phyloP scores from a whole-genome alignment of 306 rosid genomes.

The Cucumis sativus region DNA sequence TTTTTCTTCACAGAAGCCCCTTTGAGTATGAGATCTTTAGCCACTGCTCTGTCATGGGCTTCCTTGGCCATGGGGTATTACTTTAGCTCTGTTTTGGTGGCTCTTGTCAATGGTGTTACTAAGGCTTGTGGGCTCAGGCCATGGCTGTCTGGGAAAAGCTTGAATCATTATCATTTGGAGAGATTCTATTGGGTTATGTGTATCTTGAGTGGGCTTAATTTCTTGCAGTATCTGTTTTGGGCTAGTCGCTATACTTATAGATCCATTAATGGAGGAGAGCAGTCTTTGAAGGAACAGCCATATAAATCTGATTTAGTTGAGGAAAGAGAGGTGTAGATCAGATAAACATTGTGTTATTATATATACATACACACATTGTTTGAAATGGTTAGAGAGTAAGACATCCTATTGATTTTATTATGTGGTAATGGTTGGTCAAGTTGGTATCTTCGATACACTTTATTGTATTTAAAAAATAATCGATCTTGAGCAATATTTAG shows the following conservation, averaged over 20 bases:
- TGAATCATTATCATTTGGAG: constrained; percentile 58
- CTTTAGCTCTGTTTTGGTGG: constrained; percentile 56
- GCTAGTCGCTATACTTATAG: constrained; percentile 56
- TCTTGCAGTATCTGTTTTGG: constrained; percentile 71
- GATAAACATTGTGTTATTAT: too few species aligned
- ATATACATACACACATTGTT: too few species aligned
- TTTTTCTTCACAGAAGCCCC: constrained; percentile 87
- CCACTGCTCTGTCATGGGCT: constrained; percentile 73
- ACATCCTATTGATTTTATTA: too few species aligned
- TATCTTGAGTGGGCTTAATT: constrained; percentile 63
- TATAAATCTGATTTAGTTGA: background rate
- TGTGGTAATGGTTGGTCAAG: too few species aligned
- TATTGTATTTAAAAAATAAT: too few species aligned
- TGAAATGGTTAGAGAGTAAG: too few species aligned
- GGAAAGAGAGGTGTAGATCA: too few species aligned
- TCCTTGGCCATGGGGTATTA: constrained; percentile 74
- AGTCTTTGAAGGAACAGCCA: background rate
- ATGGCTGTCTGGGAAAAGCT: constrained; percentile 58
- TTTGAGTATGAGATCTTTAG: constrained; percentile 56
- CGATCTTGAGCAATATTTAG: too few species aligned
- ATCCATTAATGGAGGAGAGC: background rate
- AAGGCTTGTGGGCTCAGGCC: constrained; percentile 22
- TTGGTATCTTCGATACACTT: too few species aligned
- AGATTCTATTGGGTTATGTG: constrained; percentile 88
- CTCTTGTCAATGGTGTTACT: constrained; percentile 45